These are phyloP conservation scores for Tylopilus vinaceipallidus DNA, from an alignment of 768 basidiomycete species.

Conservation along the genomic window DNA sequence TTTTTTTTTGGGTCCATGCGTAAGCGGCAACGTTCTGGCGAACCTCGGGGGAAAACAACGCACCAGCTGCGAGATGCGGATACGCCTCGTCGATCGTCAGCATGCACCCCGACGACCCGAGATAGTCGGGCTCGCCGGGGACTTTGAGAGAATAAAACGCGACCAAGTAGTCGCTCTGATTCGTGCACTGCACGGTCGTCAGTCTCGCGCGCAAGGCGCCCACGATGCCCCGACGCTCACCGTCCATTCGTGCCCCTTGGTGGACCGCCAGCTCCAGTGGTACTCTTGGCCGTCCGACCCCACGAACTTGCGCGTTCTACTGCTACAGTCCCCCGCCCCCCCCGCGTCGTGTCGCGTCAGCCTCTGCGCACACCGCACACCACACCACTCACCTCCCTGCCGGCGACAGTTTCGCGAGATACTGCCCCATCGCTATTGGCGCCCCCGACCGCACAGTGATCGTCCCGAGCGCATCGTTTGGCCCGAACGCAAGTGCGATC, in stretches of 20 bases:
- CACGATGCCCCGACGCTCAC: slow-evolving; percentile 37
- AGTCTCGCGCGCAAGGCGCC: background rate
- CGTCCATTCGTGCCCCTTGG: slow-evolving; percentile 60
- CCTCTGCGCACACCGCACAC: background rate
- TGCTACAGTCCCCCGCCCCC: slow-evolving; percentile 35
- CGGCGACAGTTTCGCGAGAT: slow-evolving; percentile 41
- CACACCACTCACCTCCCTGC: slow-evolving; percentile 41
- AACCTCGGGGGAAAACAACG: slow-evolving; percentile 19
- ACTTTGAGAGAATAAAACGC: slow-evolving; percentile 60
- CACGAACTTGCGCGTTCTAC: slow-evolving; percentile 48
- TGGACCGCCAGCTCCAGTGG: slow-evolving; percentile 51
- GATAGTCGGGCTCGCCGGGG: slow-evolving; percentile 53
- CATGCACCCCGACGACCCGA: slow-evolving; percentile 56
- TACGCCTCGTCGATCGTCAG: slow-evolving; percentile 63
- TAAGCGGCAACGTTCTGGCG: slow-evolving; percentile 12
- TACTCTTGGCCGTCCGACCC: slow-evolving; percentile 63
- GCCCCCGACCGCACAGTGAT: slow-evolving; percentile 42
- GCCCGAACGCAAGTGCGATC: slow-evolving; percentile 51
- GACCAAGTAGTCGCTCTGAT: slow-evolving; percentile 47
- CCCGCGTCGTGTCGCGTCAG: no score
- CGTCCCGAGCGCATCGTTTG: slow-evolving; percentile 49
- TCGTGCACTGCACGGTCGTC: slow-evolving; percentile 47
- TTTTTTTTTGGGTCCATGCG: slow-evolving; percentile 23
- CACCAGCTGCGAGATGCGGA: slow-evolving; percentile 54
- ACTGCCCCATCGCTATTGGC: slow-evolving; percentile 48